Evolutionary conservation across 1,284 basidiomycete genomes (phyloP).

Genomic region (Cryptococcus floricola): DNA sequence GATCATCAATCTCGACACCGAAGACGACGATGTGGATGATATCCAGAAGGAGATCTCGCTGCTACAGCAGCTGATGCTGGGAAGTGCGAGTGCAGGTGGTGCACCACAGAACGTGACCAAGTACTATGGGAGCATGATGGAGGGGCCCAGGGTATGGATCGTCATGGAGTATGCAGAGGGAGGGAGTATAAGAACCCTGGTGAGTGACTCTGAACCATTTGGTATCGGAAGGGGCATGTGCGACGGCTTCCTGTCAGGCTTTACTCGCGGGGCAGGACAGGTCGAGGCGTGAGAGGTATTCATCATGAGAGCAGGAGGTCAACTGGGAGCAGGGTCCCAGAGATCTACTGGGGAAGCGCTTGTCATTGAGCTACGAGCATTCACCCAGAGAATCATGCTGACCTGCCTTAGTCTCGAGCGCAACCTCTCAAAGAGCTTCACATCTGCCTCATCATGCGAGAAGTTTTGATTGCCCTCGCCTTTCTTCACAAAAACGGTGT

Average conservation of each 20-base stretch:
- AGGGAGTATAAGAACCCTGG: constrained; percentile 85
- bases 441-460: constrained; percentile 80
- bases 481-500: constrained; percentile 92
- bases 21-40: constrained; percentile 93
- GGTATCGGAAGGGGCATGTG: neutral
- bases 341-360: too few species aligned
- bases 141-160: constrained; percentile 95
- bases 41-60: constrained; percentile 96
- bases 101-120: constrained; percentile 71
- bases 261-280: too few species aligned
- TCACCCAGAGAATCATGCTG: too few species aligned
- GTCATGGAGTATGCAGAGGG: constrained; percentile 98
- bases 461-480: constrained; percentile 77
- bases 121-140: constrained; percentile 93
- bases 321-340: too few species aligned
- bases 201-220: constrained; percentile 32
- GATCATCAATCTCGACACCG: constrained; percentile 96
- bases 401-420: constrained; percentile 72
- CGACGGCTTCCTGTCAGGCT: neutral
- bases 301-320: too few species aligned
- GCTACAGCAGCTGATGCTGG: constrained; percentile 68
- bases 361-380: too few species aligned
- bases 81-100: constrained; percentile 28
- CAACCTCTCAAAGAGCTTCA: constrained; percentile 85
- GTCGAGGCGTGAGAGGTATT: too few species aligned